These are phyloP conservation scores for Xylaria cubensis DNA, from an alignment of 495 filamentous ascomycete genomes.

Conservation along the genomic window DNA sequence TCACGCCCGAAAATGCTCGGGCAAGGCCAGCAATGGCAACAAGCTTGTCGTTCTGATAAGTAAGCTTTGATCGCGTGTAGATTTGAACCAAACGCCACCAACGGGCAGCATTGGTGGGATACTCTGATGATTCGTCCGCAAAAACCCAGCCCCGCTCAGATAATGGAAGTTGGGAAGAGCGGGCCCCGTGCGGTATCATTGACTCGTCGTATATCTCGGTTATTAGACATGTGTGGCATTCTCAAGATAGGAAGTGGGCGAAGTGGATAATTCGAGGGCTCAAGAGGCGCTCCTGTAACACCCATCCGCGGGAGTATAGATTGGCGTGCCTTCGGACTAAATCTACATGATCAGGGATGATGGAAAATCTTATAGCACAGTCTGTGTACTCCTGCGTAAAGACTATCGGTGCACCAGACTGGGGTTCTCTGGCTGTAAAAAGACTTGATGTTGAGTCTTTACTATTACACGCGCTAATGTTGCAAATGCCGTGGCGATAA, in stretches of 20 bases:
- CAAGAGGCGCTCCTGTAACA: slow-evolving; percentile 4
- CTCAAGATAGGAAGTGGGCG: not conserved
- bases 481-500: not conserved
- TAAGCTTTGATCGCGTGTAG: not conserved
- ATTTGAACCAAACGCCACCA: not conserved
- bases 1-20: not conserved
- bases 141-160: slow-evolving; percentile 2
- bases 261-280: not conserved
- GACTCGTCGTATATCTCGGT: not conserved
- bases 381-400: not conserved
- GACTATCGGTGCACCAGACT: not conserved
- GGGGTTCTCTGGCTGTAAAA: not conserved
- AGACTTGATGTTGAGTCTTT: not conserved
- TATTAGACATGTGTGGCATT: not conserved
- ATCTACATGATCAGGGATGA: not conserved
- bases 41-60: not conserved
- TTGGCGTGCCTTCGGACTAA: not conserved
- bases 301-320: not conserved
- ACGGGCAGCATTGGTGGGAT: not conserved
- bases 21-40: not conserved
- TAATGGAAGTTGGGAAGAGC: not conserved
- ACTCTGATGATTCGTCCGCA: not conserved
- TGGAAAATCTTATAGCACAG: not conserved
- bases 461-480: not conserved
- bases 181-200: not conserved